Conservation (phyloP, 208 protist species). For the Leishmania lainsoni region DNA sequence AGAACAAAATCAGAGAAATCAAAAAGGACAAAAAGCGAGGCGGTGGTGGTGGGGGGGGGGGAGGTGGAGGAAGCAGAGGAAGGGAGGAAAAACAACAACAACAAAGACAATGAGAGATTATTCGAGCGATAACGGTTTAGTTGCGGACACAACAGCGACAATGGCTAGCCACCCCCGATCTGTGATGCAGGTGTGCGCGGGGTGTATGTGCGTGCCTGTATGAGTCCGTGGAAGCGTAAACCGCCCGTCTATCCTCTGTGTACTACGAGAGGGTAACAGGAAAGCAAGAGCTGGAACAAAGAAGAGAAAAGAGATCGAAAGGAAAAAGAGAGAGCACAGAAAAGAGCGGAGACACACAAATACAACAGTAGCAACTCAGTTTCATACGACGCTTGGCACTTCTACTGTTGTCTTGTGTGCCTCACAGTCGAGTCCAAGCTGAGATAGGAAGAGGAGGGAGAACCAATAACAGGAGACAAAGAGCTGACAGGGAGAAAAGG, state of each 20-base stretch:
- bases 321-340: neutral
- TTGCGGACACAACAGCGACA: neutral
- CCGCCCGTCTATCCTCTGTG: neutral
- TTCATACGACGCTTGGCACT: neutral
- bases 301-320: constrained; percentile 7
- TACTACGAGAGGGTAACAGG: neutral
- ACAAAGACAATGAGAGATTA: neutral
- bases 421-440: neutral
- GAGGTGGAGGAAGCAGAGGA: neutral
- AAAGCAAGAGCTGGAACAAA: constrained; percentile 8
- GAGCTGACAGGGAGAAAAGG: neutral
- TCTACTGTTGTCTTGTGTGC: neutral
- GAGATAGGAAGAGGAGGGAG: neutral
- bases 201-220: neutral
- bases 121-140: neutral
- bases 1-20: neutral
- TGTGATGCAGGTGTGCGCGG: neutral
- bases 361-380: neutral
- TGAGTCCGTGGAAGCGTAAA: neutral
- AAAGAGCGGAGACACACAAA: neutral
- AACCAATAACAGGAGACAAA: neutral
- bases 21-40: constrained; percentile 8
- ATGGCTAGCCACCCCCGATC: neutral
- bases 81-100: neutral
- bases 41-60: neutral